These are phyloP conservation scores for Cicer chorassanicum DNA, from an alignment of 306 rosid genomes.

Conservation along the genomic window DNA sequence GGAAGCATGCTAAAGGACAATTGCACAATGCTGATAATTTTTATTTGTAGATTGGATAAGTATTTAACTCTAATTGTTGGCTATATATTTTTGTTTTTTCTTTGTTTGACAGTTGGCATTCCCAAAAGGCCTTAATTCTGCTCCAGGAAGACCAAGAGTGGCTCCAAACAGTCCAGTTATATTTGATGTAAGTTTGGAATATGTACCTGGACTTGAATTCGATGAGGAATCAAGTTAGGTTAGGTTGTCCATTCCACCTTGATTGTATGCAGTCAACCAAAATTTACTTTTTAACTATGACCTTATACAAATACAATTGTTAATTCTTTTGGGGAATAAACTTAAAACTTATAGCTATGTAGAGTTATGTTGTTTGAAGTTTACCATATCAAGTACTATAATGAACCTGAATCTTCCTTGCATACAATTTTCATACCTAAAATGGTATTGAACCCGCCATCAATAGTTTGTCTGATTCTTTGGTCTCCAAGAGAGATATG, in stretches of 20 bases:
- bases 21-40: neutral
- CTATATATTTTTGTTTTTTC: neutral
- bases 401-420: constrained; percentile 19
- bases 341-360: constrained; percentile 10
- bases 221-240: constrained; percentile 63
- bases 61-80: constrained; percentile 19
- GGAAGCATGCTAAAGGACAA: constrained; percentile 17
- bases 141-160: constrained; percentile 99
- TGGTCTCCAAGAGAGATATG: neutral
- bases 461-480: neutral
- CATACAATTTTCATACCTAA: neutral
- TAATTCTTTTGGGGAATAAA: constrained; percentile 40
- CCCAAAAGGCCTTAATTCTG: constrained; percentile 91
- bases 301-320: constrained; percentile 27
- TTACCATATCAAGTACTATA: neutral
- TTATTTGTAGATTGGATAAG: constrained; percentile 2
- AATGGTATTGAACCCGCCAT: neutral
- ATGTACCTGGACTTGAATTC: constrained; percentile 81
- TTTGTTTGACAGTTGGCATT: constrained; percentile 77
- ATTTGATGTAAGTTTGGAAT: constrained; percentile 92
- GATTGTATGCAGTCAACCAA: neutral
- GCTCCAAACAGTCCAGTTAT: constrained; percentile 91
- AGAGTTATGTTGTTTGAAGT: constrained; percentile 19
- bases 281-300: neutral
- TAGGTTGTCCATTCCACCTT: constrained; percentile 15